A percentile compares a stretch with the other conserved stretches of the same genome.
Evolutionary conservation across 2,329 filamentous ascomycete species (phyloP).

Genomic region (Furcasterigmium sp.): DNA sequence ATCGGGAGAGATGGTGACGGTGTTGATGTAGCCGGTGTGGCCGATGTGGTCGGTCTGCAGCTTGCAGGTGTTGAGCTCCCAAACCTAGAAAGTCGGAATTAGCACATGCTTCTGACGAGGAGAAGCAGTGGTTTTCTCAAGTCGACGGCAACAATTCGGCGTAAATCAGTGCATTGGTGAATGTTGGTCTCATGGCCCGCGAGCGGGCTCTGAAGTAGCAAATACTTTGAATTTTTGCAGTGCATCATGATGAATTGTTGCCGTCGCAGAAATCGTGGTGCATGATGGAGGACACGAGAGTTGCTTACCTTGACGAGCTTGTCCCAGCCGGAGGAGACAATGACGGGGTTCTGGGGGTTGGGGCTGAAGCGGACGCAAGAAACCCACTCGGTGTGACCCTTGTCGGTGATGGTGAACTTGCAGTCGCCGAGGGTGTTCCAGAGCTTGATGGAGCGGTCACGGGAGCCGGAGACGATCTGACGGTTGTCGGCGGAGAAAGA

Average conservation of each 20-base stretch:
- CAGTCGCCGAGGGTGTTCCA: slow-evolving; percentile 99
- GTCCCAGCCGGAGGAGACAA: slow-evolving; percentile 98
- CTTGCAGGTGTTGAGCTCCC: slow-evolving; percentile 99
- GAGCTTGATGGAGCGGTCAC: slow-evolving; percentile 98
- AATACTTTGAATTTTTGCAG: slow-evolving; percentile 84
- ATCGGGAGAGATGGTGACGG: slow-evolving; percentile 99
- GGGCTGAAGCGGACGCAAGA: slow-evolving; percentile 99
- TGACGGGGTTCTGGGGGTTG: slow-evolving; percentile 99
- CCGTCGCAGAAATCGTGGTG: not conserved
- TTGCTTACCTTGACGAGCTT: slow-evolving; percentile 98
- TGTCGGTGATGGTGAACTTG: slow-evolving; percentile 99
- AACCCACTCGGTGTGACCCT: slow-evolving; percentile 99
- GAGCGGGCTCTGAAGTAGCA: slow-evolving; percentile 99
- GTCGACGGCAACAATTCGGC: slow-evolving; percentile 3
- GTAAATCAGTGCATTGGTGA: slow-evolving; percentile 80
- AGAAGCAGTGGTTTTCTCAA: slow-evolving; percentile 1
- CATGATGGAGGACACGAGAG: slow-evolving; percentile 7
- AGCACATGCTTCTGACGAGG: not conserved
- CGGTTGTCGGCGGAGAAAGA: slow-evolving; percentile 99
- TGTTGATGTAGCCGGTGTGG: slow-evolving; percentile 99
- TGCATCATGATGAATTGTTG: slow-evolving; percentile 68
- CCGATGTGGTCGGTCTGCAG: slow-evolving; percentile 99
- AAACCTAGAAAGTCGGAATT: slow-evolving; percentile 62
- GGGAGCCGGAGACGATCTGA: slow-evolving; percentile 98
- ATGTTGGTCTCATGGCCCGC: slow-evolving; percentile 94